Evolutionary conservation across 2,329 filamentous ascomycete genomes (phyloP).

Genomic region (Colletotrichum gloeosporioides): DNA sequence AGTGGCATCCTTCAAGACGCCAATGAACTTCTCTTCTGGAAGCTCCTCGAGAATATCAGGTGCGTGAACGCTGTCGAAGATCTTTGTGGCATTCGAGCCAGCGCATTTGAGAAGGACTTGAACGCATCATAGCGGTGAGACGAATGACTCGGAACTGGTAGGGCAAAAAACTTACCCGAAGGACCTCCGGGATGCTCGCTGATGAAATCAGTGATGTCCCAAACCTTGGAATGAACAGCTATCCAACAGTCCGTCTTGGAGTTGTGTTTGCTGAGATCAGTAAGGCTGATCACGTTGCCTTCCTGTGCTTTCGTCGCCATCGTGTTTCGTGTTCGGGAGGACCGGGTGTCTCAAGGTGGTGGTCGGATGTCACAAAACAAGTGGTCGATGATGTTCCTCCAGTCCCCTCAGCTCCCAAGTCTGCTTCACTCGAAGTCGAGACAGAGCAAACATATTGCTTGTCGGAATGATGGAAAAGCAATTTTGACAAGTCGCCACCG

Average conservation of each 20-base stretch:
- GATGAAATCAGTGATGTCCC: constrained; percentile 72
- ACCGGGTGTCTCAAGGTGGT: background rate
- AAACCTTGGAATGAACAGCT: constrained; percentile 71
- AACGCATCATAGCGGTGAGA: constrained; percentile 30
- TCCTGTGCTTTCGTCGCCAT: background rate
- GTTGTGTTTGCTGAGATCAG: constrained; percentile 53
- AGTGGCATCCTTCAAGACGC: constrained; percentile 37
- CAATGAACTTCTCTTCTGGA: constrained; percentile 28
- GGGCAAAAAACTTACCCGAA: constrained; percentile 29
- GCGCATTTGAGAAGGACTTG: constrained; percentile 48
- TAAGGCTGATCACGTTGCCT: constrained; percentile 22
- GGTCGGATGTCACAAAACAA: background rate
- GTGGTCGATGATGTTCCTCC: background rate
- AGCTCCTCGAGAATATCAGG: constrained; percentile 32
- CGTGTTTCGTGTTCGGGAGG: background rate
- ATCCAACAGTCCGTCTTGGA: constrained; percentile 65
- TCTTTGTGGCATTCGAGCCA: constrained; percentile 37
- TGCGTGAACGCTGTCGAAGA: constrained; percentile 38
- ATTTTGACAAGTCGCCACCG: background rate
- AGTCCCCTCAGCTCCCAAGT: background rate
- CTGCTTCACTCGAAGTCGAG: background rate
- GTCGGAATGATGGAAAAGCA: background rate
- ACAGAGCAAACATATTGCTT: background rate
- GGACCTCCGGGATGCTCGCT: constrained; percentile 41
- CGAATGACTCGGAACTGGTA: background rate